These are phyloP conservation scores for Ocimum tenuiflorum DNA, from an alignment of 257 asterid genomes.

Conservation along the genomic window DNA sequence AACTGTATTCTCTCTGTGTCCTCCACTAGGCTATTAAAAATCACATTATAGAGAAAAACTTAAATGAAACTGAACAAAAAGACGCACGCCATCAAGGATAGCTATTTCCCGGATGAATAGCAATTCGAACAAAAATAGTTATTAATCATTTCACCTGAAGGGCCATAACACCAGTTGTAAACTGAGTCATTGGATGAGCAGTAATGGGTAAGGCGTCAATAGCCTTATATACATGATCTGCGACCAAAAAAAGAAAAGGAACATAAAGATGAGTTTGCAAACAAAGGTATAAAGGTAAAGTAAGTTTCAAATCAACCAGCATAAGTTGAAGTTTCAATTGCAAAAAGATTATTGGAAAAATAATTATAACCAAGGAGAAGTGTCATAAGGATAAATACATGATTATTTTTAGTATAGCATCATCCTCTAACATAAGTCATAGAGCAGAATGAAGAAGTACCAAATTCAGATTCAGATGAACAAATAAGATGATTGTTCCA, in stretches of 20 bases:
- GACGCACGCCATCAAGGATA: constrained; percentile 4
- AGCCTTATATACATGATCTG: constrained; percentile 80
- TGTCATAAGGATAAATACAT: neutral
- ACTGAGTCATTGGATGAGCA: constrained; percentile 96
- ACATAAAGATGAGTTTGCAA: neutral
- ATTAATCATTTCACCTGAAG: constrained; percentile 54
- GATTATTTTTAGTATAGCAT: neutral
- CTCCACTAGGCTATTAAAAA: neutral
- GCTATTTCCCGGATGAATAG: constrained; percentile 2
- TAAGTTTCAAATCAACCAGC: neutral
- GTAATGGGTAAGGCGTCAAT: constrained; percentile 71
- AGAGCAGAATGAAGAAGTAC: neutral
- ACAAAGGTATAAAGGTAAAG: neutral
- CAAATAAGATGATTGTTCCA: neutral
- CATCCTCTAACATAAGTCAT: neutral
- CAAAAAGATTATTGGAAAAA: neutral
- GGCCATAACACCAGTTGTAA: constrained; percentile 94
- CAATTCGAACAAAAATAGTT: neutral
- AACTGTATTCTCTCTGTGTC: neutral
- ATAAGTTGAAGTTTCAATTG: neutral
- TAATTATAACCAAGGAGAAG: neutral
- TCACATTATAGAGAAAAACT: neutral
- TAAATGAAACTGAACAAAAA: neutral
- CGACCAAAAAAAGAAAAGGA: constrained; percentile 25
- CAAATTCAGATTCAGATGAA: neutral